Evolutionary conservation across 441 rosid species (phyloP).

Genomic region (Erysimum cheiri): DNA sequence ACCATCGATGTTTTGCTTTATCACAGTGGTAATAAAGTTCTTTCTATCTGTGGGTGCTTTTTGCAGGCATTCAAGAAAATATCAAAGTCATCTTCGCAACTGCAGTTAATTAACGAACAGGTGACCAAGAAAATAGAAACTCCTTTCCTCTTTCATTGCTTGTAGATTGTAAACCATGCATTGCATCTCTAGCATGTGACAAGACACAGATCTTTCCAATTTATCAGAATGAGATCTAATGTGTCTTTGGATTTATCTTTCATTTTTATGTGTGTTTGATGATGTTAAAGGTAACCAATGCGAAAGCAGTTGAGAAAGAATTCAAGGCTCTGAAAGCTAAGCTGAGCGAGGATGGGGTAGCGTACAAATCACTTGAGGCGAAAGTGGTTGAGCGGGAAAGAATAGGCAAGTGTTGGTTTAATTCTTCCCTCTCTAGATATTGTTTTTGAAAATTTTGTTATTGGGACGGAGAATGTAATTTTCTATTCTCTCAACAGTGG

Average conservation of each 20-base stretch:
- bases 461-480: slow-evolving; percentile 26
- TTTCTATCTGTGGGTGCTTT: slow-evolving; percentile 21
- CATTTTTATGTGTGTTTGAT: slow-evolving; percentile 18
- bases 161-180: slow-evolving; percentile 19
- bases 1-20: not conserved
- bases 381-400: slow-evolving; percentile 70
- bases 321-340: slow-evolving; percentile 68
- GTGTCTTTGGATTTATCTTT: slow-evolving; percentile 9
- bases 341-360: slow-evolving; percentile 64
- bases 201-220: slow-evolving; percentile 11
- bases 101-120: slow-evolving; percentile 82
- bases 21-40: not conserved
- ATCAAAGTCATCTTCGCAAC: slow-evolving; percentile 69
- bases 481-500: slow-evolving; percentile 53
- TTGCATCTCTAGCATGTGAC: slow-evolving; percentile 14
- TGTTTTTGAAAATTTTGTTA: slow-evolving; percentile 10
- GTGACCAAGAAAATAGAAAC: slow-evolving; percentile 42
- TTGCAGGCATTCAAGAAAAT: slow-evolving; percentile 75
- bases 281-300: slow-evolving; percentile 62
- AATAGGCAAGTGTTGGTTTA: slow-evolving; percentile 56
- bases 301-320: slow-evolving; percentile 82
- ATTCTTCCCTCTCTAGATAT: slow-evolving; percentile 15
- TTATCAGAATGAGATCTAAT: not conserved
- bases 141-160: slow-evolving; percentile 19
- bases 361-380: slow-evolving; percentile 76